Evolutionary conservation across 495 filamentous ascomycete species (phyloP).

Genomic region (Penicillium atrosanguineum): DNA sequence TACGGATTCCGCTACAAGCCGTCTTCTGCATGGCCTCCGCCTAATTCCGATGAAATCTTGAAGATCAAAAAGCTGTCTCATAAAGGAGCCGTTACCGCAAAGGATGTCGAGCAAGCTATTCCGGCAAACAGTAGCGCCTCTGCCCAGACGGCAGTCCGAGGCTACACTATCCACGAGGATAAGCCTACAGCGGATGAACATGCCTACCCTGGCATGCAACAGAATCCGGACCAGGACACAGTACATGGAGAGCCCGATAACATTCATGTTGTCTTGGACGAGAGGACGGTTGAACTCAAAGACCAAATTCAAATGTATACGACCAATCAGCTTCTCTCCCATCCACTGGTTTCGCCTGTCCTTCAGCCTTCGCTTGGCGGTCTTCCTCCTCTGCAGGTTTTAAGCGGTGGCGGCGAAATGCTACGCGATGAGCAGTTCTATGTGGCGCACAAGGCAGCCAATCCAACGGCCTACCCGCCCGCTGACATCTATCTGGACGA

Average conservation of each 20-base stretch:
- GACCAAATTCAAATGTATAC: constrained; percentile 97
- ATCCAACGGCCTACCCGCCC: constrained; percentile 71
- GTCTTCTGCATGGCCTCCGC: constrained; percentile 85
- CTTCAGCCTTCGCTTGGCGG: constrained; percentile 85
- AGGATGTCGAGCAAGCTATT: constrained; percentile 18
- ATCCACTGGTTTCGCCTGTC: constrained; percentile 86
- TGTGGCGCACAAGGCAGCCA: constrained; percentile 87
- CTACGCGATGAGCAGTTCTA: constrained; percentile 94
- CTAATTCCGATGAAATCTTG: constrained; percentile 68
- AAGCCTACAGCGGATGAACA: constrained; percentile 15
- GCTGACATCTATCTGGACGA: constrained; percentile 63
- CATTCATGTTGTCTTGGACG: constrained; percentile 61
- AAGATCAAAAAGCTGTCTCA: constrained; percentile 37
- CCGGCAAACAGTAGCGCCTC: constrained; percentile 19
- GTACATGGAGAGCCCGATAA: constrained; percentile 38
- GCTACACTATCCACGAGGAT: constrained; percentile 38
- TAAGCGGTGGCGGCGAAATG: constrained; percentile 84
- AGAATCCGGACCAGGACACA: constrained; percentile 19
- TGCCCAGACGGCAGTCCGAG: constrained; percentile 37
- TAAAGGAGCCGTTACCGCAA: constrained; percentile 31
- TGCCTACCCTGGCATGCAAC: constrained; percentile 37
- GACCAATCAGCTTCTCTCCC: constrained; percentile 78
- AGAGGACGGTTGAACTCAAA: constrained; percentile 71
- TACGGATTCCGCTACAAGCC: constrained; percentile 85
- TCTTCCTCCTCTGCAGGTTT: constrained; percentile 79